Evolutionary conservation across 1,139 yeast genomes (phyloP).

Genomic region (Pneumocystis sp.): DNA sequence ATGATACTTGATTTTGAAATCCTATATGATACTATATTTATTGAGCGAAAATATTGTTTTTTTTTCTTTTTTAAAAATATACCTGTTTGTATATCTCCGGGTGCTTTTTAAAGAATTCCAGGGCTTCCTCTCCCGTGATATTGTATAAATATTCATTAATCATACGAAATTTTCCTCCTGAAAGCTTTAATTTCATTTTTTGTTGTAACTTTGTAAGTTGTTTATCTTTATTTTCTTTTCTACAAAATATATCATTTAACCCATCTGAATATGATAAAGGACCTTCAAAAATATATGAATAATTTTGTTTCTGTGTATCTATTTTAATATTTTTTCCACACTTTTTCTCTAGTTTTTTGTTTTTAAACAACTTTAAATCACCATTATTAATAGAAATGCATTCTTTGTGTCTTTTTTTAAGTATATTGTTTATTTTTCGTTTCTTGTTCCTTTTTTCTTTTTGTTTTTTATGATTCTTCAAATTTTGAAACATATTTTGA

Average conservation of each 20-base stretch:
- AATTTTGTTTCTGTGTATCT: background rate
- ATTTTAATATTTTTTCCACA: background rate
- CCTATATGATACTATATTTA: constrained; percentile 58
- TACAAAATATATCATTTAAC: background rate
- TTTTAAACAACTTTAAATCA: background rate
- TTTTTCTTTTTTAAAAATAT: background rate
- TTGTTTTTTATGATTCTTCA: background rate
- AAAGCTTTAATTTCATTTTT: constrained; percentile 85
- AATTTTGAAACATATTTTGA: background rate
- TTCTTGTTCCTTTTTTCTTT: background rate
- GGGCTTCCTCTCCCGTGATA: constrained; percentile 60
- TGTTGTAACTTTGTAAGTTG: constrained; percentile 78
- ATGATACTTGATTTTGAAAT: constrained; percentile 80
- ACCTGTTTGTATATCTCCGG: constrained; percentile 75
- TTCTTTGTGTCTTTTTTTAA: background rate
- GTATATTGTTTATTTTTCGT: background rate
- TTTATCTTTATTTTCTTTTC: background rate
- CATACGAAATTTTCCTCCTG: constrained; percentile 95
- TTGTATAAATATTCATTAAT: constrained; percentile 91
- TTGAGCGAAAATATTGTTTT: background rate
- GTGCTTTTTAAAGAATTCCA: constrained; percentile 55
- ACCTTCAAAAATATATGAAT: background rate
- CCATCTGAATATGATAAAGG: background rate
- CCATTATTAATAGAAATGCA: background rate
- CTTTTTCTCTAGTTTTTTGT: background rate